These are phyloP conservation scores for Pilatotrama ljubarskyi DNA, from an alignment of 768 basidiomycete genomes.

Conservation along the genomic window DNA sequence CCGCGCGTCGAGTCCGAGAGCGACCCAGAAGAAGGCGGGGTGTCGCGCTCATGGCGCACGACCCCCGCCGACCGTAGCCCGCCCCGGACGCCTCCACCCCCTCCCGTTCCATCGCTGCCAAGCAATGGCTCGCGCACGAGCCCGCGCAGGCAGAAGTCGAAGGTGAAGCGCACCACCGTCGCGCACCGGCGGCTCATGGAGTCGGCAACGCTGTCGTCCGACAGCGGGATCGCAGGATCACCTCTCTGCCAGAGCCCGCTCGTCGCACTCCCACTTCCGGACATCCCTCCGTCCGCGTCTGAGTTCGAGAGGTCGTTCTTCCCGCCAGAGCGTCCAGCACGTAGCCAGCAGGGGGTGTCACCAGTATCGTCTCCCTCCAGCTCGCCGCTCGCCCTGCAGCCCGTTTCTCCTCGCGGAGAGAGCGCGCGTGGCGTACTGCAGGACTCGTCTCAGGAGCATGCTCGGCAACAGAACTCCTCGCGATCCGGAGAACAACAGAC, in stretches of 20 bases:
- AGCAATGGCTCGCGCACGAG: not conserved
- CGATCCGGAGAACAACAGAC: not conserved
- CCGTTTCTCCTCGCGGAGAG: slow-evolving; percentile 1
- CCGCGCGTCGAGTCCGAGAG: slow-evolving; percentile 20
- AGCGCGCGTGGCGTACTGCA: not conserved
- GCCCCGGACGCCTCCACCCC: slow-evolving; percentile 1
- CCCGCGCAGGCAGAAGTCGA: slow-evolving; percentile 12
- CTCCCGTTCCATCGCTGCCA: not conserved
- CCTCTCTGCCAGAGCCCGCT: slow-evolving; percentile 18
- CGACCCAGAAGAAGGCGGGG: slow-evolving; percentile 6
- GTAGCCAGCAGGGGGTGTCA: slow-evolving; percentile 7
- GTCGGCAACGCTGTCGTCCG: slow-evolving; percentile 14
- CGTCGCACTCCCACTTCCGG: slow-evolving; percentile 12
- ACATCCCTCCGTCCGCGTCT: slow-evolving; percentile 14
- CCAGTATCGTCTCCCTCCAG: slow-evolving; percentile 9
- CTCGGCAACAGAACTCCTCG: not conserved
- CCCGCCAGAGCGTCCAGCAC: slow-evolving; percentile 12
- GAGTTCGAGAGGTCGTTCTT: slow-evolving; percentile 12
- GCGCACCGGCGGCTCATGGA: slow-evolving; percentile 17
- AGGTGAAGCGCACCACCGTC: slow-evolving; percentile 10
- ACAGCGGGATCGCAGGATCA: slow-evolving; percentile 17
- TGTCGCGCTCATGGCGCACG: slow-evolving; percentile 5
- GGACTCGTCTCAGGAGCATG: not conserved
- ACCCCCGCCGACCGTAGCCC: slow-evolving; percentile 2
- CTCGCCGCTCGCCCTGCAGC: slow-evolving; percentile 14